Conservation (phyloP, 768 basidiomycete species). For the Ephemerocybe angulata region DNA sequence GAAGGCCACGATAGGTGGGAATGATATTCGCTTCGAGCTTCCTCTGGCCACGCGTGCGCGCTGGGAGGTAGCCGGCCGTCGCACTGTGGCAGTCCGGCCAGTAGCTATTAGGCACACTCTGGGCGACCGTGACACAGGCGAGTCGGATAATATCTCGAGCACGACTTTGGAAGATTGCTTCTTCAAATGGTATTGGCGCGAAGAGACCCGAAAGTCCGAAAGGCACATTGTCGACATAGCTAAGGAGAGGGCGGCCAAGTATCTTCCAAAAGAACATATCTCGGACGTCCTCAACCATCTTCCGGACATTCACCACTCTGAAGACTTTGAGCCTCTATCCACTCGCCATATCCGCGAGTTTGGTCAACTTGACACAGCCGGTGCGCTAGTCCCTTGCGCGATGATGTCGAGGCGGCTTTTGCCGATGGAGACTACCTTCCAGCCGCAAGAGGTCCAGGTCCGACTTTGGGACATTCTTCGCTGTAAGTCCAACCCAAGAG, state of each 20-base stretch:
- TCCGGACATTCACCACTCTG: background rate
- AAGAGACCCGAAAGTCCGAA: conserved; percentile 1
- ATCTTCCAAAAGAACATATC: background rate
- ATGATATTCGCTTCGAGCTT: background rate
- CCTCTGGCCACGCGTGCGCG: background rate
- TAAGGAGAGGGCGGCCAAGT: background rate
- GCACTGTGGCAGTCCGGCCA: no score
- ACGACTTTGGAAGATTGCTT: background rate
- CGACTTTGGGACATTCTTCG: conserved; percentile 1
- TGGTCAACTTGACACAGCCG: background rate
- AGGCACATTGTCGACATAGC: conserved; percentile 1
- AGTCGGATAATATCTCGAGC: no score
- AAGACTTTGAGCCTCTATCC: background rate
- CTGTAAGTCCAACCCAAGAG: no score
- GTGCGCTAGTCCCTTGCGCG: background rate
- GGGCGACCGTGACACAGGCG: no score
- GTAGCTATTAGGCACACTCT: no score
- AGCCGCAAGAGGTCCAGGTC: background rate
- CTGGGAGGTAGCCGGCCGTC: no score
- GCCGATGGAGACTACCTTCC: background rate
- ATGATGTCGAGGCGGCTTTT: background rate
- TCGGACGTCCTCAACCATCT: conserved; percentile 10
- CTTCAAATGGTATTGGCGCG: conserved; percentile 12
- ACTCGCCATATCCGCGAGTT: conserved; percentile 5
- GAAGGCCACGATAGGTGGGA: background rate